These are phyloP conservation scores for Tulasnella sp. DNA, from an alignment of 768 basidiomycete genomes.

Conservation along the genomic window DNA sequence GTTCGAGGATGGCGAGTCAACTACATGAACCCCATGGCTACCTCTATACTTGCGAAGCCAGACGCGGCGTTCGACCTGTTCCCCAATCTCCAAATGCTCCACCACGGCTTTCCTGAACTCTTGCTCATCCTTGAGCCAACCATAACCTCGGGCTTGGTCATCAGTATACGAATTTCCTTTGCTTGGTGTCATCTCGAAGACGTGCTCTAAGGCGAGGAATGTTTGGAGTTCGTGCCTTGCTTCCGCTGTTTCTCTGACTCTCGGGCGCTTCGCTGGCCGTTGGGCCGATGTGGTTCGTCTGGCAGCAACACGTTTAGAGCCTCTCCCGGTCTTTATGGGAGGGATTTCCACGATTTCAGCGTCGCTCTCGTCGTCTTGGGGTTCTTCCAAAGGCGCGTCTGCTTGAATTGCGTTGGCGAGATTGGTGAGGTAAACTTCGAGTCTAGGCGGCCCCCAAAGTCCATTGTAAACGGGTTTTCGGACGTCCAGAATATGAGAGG, in stretches of 20 bases:
- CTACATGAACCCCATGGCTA: neutral
- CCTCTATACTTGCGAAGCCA: neutral
- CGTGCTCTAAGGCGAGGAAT: neutral
- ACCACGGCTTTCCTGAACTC: neutral
- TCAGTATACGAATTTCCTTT: neutral
- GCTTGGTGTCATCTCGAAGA: neutral
- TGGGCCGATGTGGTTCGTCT: neutral
- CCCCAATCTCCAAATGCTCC: neutral
- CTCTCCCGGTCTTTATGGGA: neutral
- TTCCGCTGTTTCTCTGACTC: neutral
- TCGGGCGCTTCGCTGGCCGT: neutral
- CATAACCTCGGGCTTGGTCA: neutral
- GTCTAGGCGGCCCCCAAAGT: neutral
- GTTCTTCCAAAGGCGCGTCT: neutral
- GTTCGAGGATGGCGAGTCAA: neutral
- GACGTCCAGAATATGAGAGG: neutral
- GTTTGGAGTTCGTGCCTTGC: neutral
- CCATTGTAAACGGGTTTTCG: neutral
- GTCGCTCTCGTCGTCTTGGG: constrained; percentile 15
- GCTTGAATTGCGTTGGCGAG: neutral
- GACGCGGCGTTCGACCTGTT: neutral
- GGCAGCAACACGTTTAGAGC: neutral
- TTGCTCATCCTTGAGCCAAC: neutral
- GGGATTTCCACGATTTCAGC: neutral
- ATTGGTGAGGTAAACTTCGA: neutral